Conservation (phyloP, 208 protist species). For the Crithidia fasciculata region DNA sequence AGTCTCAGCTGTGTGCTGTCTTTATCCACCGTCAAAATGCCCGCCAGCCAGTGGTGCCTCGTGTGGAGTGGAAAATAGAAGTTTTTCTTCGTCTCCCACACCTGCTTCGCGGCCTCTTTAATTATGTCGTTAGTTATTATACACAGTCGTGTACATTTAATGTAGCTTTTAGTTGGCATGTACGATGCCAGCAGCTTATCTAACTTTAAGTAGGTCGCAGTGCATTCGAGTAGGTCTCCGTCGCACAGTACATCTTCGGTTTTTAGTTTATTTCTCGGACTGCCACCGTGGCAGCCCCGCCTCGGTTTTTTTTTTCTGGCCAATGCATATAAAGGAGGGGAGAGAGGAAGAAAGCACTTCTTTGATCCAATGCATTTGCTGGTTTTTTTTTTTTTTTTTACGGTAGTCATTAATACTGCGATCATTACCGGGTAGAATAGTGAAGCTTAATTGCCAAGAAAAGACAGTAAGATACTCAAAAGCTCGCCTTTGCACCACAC, state of each 20-base stretch:
- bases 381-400: no score
- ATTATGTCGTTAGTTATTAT: background rate
- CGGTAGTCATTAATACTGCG: no score
- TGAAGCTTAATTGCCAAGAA: no score
- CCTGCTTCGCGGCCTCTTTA: background rate
- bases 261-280: background rate
- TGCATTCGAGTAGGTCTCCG: background rate
- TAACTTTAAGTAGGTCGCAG: background rate
- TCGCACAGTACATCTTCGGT: background rate
- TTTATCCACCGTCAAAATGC: background rate
- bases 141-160: background rate
- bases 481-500: no score
- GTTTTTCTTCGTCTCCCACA: background rate
- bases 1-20: background rate
- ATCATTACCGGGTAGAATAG: no score
- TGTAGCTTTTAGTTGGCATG: background rate
- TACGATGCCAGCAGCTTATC: background rate
- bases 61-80: constrained; percentile 2
- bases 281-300: background rate
- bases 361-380: no score
- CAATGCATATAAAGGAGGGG: no score
- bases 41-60: background rate
- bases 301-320: background rate
- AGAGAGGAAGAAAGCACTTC: no score
- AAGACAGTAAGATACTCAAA: no score